Conservation (phyloP, 2,329 filamentous ascomycete species). For the Mariannaea elegans region DNA sequence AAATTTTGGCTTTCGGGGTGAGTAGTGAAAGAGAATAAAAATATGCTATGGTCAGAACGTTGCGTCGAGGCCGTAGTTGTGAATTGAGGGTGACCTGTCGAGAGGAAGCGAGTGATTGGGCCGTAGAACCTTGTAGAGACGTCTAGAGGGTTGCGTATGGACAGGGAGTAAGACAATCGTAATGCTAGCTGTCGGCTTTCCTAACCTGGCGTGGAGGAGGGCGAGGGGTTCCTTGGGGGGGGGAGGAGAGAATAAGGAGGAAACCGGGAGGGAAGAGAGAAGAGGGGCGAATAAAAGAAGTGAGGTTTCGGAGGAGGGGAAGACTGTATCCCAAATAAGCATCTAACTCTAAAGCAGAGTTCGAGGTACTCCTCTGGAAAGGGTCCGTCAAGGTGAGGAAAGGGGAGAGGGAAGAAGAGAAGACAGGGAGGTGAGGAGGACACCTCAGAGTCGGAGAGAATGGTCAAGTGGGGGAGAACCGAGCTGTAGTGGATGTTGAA, state of each 20-base stretch:
- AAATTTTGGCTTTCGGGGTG: neutral
- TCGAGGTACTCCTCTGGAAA: neutral
- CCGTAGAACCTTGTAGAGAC: neutral
- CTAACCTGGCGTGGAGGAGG: neutral
- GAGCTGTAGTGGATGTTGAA: constrained; percentile 18
- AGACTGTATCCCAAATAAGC: neutral
- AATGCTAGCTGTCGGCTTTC: constrained; percentile 1
- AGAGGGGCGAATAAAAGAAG: constrained; percentile 7
- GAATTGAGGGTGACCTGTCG: neutral
- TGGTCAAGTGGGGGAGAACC: constrained; percentile 10
- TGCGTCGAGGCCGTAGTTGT: neutral
- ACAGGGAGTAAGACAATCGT: neutral
- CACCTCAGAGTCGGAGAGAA: neutral
- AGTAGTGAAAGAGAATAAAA: constrained; percentile 1
- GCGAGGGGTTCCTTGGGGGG: neutral
- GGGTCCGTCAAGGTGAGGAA: neutral
- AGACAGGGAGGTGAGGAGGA: neutral
- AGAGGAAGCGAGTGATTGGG: neutral
- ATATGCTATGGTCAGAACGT: neutral
- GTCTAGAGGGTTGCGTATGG: neutral
- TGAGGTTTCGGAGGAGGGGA: constrained; percentile 15
- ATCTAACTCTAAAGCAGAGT: neutral
- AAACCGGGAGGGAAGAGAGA: neutral
- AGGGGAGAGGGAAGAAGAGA: neutral
- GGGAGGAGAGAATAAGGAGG: neutral